These are phyloP conservation scores for Colletotrichum tamarilloi DNA, from an alignment of 2,329 filamentous ascomycete genomes.

Conservation along the genomic window DNA sequence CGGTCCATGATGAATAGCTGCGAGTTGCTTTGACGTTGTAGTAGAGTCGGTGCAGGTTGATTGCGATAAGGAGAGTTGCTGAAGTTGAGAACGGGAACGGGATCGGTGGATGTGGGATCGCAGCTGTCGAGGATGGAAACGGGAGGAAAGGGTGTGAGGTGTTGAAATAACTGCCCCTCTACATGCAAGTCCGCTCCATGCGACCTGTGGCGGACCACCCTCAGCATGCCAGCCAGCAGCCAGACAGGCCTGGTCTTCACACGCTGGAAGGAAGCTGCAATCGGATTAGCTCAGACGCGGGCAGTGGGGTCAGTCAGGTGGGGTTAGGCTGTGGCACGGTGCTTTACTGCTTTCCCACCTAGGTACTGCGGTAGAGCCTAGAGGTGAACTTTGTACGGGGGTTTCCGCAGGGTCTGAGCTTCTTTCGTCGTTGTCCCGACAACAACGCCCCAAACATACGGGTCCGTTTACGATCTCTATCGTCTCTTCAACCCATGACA, in stretches of 20 bases:
- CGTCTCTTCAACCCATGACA: conserved; percentile 13
- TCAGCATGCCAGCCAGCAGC: conserved; percentile 25
- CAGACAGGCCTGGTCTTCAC: conserved; percentile 26
- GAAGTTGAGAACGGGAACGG: conserved; percentile 48
- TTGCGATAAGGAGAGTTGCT: conserved; percentile 36
- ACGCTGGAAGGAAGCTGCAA: conserved; percentile 31
- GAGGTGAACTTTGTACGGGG: conserved; percentile 6
- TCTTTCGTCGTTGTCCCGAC: conserved; percentile 21
- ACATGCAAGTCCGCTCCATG: conserved; percentile 52
- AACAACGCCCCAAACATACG: conserved; percentile 31
- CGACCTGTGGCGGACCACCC: conserved; percentile 32
- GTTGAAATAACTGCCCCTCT: conserved; percentile 45
- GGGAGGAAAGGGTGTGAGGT: conserved; percentile 42
- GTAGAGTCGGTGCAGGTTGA: conserved; percentile 39
- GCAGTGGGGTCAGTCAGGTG: conserved; percentile 32
- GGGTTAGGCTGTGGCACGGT: conserved; percentile 28
- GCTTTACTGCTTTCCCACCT: neutral
- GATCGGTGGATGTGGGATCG: conserved; percentile 25
- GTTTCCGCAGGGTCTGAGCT: conserved; percentile 32
- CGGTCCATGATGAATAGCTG: conserved; percentile 73
- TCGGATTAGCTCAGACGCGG: conserved; percentile 30
- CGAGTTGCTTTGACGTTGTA: conserved; percentile 40
- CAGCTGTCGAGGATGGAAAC: conserved; percentile 44
- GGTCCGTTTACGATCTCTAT: conserved; percentile 7
- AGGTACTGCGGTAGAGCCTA: neutral